Conservation (phyloP, 192 early-diverging fungal species). For the Funneliformis geosporum region DNA sequence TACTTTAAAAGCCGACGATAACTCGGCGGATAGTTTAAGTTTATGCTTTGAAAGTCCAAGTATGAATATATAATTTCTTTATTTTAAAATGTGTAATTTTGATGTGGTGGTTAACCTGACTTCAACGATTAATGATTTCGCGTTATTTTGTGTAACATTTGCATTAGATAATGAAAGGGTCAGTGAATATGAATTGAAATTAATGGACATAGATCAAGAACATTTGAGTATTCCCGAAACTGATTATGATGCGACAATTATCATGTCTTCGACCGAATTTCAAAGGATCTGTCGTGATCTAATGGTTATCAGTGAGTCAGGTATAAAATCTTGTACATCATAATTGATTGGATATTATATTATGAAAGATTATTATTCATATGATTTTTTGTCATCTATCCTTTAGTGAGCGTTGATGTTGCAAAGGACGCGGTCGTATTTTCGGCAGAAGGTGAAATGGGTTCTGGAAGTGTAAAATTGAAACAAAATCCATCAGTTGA, state of each 20-base stretch:
- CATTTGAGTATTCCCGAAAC: slow-evolving; percentile 95
- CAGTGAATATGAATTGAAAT: slow-evolving; percentile 93
- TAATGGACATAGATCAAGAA: slow-evolving; percentile 98
- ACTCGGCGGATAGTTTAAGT: slow-evolving; percentile 73
- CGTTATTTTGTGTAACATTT: background rate
- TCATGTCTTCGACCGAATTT: slow-evolving; percentile 89
- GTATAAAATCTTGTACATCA: slow-evolving; percentile 40
- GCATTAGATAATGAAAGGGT: slow-evolving; percentile 60
- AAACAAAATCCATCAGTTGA: slow-evolving; percentile 78
- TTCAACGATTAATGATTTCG: background rate
- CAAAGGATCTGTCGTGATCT: slow-evolving; percentile 90
- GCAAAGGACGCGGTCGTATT: slow-evolving; percentile 96
- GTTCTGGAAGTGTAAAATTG: slow-evolving; percentile 79
- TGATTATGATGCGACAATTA: slow-evolving; percentile 86
- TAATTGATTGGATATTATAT: background rate
- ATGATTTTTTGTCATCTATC: background rate
- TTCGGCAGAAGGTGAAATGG: slow-evolving; percentile 82
- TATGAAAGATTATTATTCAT: too few species aligned
- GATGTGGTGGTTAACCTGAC: background rate
- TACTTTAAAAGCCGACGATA: slow-evolving; percentile 88
- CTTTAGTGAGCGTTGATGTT: slow-evolving; percentile 78
- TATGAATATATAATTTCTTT: slow-evolving; percentile 27
- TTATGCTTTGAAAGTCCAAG: slow-evolving; percentile 74
- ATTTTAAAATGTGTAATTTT: too few species aligned
- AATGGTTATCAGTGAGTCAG: slow-evolving; percentile 78